Conservation (phyloP, 1,284 basidiomycete species). For the Melampsora americana region DNA sequence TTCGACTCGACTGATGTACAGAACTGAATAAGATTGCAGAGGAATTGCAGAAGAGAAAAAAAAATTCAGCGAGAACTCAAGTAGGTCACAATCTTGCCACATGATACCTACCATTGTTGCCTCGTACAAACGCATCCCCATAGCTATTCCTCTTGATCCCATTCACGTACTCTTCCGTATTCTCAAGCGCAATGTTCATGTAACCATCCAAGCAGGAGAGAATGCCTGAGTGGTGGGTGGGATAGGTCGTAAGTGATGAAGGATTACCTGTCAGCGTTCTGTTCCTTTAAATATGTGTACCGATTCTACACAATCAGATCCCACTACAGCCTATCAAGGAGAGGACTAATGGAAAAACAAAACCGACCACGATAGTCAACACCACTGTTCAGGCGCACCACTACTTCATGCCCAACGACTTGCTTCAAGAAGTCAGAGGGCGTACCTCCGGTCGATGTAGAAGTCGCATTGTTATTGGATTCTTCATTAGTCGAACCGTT, state of each 20-base stretch:
- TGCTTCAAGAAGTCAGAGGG: constrained; percentile 86
- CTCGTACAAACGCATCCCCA: constrained; percentile 83
- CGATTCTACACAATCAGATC: too few relatives aligned
- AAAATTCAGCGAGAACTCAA: not conserved
- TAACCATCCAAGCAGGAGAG: constrained; percentile 91
- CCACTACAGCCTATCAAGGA: not conserved
- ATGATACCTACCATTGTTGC: constrained; percentile 53
- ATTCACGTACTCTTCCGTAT: constrained; percentile 90
- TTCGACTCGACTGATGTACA: constrained; percentile 42
- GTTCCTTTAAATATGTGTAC: too few relatives aligned
- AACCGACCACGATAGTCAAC: constrained; percentile 86
- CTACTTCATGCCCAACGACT: constrained; percentile 90
- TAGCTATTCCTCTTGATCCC: constrained; percentile 80
- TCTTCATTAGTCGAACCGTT: constrained; percentile 16
- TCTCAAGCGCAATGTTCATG: constrained; percentile 96
- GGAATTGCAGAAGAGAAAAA: not conserved
- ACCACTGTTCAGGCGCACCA: constrained; percentile 89
- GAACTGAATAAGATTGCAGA: constrained; percentile 24
- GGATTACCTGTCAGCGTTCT: too few relatives aligned
- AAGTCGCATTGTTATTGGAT: constrained; percentile 56
- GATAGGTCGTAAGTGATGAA: not conserved
- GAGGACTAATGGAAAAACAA: not conserved
- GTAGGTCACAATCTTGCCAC: too few relatives aligned
- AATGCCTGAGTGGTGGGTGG: constrained; percentile 63
- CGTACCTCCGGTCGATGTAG: constrained; percentile 63